A percentile compares a stretch with the other conserved stretches of the same genome.
Conservation (phyloP, 1,139 yeast genomes). For the Yamadazyma dendronema region DNA sequence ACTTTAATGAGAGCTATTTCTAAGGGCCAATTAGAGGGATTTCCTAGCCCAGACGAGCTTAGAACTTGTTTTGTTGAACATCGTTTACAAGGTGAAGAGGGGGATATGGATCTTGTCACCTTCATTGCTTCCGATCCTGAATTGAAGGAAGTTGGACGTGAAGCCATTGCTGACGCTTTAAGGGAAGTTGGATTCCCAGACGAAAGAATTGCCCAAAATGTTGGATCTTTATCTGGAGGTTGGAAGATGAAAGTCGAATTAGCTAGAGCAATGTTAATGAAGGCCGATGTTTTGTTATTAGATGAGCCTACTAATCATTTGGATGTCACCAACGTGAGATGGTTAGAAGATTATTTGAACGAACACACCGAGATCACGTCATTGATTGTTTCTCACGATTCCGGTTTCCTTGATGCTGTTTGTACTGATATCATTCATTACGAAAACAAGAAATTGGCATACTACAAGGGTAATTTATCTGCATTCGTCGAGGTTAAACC, state of each 20-base stretch:
- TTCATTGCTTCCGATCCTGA: slow-evolving; percentile 94
- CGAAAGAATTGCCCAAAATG: slow-evolving; percentile 83
- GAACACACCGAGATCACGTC: slow-evolving; percentile 87
- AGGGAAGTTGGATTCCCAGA: slow-evolving; percentile 88
- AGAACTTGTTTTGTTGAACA: slow-evolving; percentile 97
- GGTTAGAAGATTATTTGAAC: slow-evolving; percentile 86
- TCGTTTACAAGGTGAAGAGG: slow-evolving; percentile 93
- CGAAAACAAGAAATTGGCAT: slow-evolving; percentile 90
- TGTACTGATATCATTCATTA: slow-evolving; percentile 97
- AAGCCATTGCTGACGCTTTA: slow-evolving; percentile 74
- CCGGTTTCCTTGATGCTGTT: slow-evolving; percentile 92
- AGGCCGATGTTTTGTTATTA: slow-evolving; percentile 88
- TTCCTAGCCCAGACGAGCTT: slow-evolving; percentile 85
- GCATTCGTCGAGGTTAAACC: slow-evolving; percentile 91
- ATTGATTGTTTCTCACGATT: slow-evolving; percentile 94
- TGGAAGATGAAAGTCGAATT: slow-evolving; percentile 98
- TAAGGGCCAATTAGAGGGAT: slow-evolving; percentile 96
- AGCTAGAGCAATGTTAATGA: slow-evolving; percentile 98
- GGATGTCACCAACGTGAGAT: slow-evolving; percentile 89
- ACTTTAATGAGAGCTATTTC: slow-evolving; percentile 97
- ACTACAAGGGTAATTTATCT: slow-evolving; percentile 93
- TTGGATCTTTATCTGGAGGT: slow-evolving; percentile 96
- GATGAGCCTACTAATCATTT: slow-evolving; percentile 99
- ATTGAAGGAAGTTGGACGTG: slow-evolving; percentile 56
- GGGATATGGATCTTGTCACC: slow-evolving; percentile 80